Base-by-base conservation (phyloP, 2,329 filamentous ascomycete species). In the Monilinia aucupariae region DNA sequence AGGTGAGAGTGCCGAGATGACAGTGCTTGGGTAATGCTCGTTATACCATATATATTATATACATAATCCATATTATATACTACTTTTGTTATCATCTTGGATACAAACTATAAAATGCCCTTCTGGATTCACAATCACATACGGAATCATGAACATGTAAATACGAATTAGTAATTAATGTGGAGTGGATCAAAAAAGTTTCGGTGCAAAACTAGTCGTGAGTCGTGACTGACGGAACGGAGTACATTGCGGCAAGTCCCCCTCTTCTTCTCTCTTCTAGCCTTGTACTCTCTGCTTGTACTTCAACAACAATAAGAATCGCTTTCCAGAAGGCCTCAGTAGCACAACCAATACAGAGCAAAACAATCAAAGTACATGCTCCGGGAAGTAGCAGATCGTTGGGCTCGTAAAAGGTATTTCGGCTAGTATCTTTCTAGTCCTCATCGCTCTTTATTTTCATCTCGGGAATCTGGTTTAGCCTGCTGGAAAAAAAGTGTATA, bases 331-430 rank as follows among this genome's bases (percentile, higher is more conserved):
- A 47, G 25, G 13, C 27, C n/a, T 62, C 34, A 32, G 34, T 45
- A 25, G 47, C 34, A 45, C 51, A 62, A 32, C 25, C n/a, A 43
- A 34, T 9, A 62, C 27, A 58, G n/a, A n/a, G n/a, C n/a, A n/a
- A 22, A 50, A 39, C 22, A 49, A 59, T 56, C 17, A 25, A 50
- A 72, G 74, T 81, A 77, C 74, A 84, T 84, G 81, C 80, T 74
- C 77, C 79, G 81, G 68, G 71, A 81, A 71, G 78, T 79, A 67
- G 81, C 78, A 70, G 82, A 78, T 71, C 73, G 76, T 70, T 78
- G 77, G 77, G 77, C 76, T 70, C 74, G 77, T 63, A 77, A 77
- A 69, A 71, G 77, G 66, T 78, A 79, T 68, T 74, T 78, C 66
- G 76, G 75, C 68, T 77, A 76, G 77, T 41, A 56, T 52, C n/a